phyloP scores from a whole-genome alignment of 2,329 filamentous ascomycete species.

The Alternaria sp. region DNA sequence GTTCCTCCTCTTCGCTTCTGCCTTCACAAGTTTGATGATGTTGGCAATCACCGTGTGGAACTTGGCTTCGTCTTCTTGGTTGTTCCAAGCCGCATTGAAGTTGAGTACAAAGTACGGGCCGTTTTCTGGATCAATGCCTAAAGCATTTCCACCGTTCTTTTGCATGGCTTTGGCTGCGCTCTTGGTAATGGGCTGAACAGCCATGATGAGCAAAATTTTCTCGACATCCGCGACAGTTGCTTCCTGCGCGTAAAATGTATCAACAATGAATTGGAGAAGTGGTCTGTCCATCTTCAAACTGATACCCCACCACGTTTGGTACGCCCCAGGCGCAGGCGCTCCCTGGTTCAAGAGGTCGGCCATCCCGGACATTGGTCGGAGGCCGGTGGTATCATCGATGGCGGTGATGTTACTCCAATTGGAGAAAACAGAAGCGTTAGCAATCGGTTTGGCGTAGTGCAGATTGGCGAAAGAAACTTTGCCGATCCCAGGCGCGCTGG shows the following conservation, averaged over 20 bases:
- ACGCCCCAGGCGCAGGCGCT: conserved; percentile 12
- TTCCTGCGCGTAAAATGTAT: conserved; percentile 24
- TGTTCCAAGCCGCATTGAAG: conserved; percentile 22
- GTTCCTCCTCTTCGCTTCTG: conserved; percentile 14
- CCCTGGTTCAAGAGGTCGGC: conserved; percentile 24
- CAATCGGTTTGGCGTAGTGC: conserved; percentile 35
- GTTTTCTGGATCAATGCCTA: conserved; percentile 28
- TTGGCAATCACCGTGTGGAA: conserved; percentile 18
- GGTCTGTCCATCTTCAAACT: conserved; percentile 30
- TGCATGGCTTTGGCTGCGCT: conserved; percentile 19
- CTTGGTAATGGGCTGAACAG: conserved; percentile 26
- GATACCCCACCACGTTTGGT: conserved; percentile 31
- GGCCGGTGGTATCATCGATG: conserved; percentile 30
- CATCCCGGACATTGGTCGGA: conserved; percentile 33
- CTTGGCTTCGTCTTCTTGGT: conserved; percentile 16
- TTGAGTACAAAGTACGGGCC: conserved; percentile 29
- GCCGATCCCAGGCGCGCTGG: conserved; percentile 23
- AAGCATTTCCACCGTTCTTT: conserved; percentile 36
- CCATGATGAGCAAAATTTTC: conserved; percentile 27
- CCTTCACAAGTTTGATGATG: conserved; percentile 12
- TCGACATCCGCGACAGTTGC: conserved; percentile 25
- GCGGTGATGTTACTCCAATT: conserved; percentile 33
- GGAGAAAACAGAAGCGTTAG: conserved; percentile 35
- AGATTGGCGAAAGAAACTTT: conserved; percentile 32
- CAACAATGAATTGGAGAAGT: conserved; percentile 20